Evolutionary conservation across 2,329 filamentous ascomycete species (phyloP).

Genomic region (Alternaria dauci): DNA sequence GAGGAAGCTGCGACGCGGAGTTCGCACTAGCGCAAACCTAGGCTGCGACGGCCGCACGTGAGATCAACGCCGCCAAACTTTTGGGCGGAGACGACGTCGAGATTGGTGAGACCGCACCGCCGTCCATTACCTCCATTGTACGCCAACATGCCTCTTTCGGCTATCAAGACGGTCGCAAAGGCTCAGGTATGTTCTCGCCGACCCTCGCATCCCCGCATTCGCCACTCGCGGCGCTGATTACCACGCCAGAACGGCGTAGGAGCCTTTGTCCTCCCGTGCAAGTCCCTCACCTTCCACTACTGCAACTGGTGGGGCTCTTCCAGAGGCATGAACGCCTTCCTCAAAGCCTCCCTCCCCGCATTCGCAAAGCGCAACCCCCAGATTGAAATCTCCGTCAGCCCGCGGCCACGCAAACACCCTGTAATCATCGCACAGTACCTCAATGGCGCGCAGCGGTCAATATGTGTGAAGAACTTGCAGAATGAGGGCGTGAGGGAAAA

Average conservation of each 20-base stretch:
- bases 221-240: conserved; percentile 16
- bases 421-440: conserved; percentile 90
- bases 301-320: conserved; percentile 97
- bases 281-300: conserved; percentile 93
- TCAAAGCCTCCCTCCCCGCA: conserved; percentile 75
- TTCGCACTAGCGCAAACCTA: conserved; percentile 33
- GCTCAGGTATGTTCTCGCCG: conserved; percentile 58
- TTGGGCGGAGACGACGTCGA: conserved; percentile 6
- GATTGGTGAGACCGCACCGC: conserved; percentile 6
- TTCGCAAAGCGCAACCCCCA: conserved; percentile 86
- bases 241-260: conserved; percentile 85
- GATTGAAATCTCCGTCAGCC: conserved; percentile 91
- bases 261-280: conserved; percentile 97
- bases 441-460: conserved; percentile 83
- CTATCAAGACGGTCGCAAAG: conserved; percentile 63
- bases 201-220: not conserved
- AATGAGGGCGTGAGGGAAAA: conserved; percentile 83
- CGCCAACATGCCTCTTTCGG: conserved; percentile 57
- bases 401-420: conserved; percentile 88
- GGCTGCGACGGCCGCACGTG: conserved; percentile 38
- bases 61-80: conserved; percentile 31
- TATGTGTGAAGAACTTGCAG: conserved; percentile 89
- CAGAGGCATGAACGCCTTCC: conserved; percentile 90
- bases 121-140: conserved; percentile 24
- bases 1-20: conserved; percentile 28